Conservation (phyloP, 345 rosid species). For the Arabidopsis thaliana region TAIR10.1 NC_003074.8:7081501-7082000, state of each 20-base stretch:
- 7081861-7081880: neutral
- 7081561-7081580: constrained; percentile 78
- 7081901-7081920: constrained; percentile 9
- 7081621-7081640: constrained; percentile 60
- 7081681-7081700: constrained; percentile 80
- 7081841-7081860: constrained; percentile 25
- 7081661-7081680: constrained; percentile 75
- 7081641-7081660: constrained; percentile 91
- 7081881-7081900: constrained; percentile 31
- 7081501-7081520: constrained; percentile 82
- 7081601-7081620: constrained; percentile 82
- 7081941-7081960: constrained; percentile 37
- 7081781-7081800: constrained; percentile 52
- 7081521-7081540: constrained; percentile 70
- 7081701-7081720: constrained; percentile 56
- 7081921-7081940: constrained; percentile 32
- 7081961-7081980: constrained; percentile 35
- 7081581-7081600: constrained; percentile 59
- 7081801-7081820: constrained; percentile 49
- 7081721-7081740: constrained; percentile 41
- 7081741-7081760: constrained; percentile 30
- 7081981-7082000: constrained; percentile 9
- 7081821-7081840: constrained; percentile 7
- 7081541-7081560: constrained; percentile 78
- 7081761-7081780: neutral